Conservation (phyloP, 495 filamentous ascomycete species). For the Penicillium ucsense region DNA sequence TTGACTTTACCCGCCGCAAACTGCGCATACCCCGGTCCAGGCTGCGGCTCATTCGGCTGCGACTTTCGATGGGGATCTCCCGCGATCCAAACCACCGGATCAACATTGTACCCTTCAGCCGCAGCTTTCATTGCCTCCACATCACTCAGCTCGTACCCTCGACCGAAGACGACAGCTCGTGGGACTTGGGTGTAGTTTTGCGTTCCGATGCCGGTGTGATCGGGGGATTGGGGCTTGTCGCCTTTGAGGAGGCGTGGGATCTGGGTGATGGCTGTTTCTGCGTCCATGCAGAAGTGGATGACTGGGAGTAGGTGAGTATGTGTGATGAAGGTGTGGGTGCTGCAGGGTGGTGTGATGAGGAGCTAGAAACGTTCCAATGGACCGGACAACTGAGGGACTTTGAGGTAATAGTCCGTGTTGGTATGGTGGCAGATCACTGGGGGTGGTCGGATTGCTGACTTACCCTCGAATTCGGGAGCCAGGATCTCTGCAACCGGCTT, state of each 20-base stretch:
- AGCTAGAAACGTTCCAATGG: no score
- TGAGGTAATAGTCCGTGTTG: no score
- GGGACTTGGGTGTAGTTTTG: conserved; percentile 19
- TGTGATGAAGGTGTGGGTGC: no score
- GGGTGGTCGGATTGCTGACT: neutral
- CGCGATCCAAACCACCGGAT: conserved; percentile 10
- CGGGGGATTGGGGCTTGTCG: conserved; percentile 11
- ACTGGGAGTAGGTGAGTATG: conserved; percentile 3
- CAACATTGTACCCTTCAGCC: neutral
- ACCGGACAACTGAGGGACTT: no score
- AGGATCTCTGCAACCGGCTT: conserved; percentile 16
- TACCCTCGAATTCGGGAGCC: conserved; percentile 22
- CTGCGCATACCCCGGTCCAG: conserved; percentile 8
- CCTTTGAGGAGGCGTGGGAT: conserved; percentile 20
- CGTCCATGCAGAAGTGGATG: conserved; percentile 18
- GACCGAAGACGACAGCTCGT: conserved; percentile 25
- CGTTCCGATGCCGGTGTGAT: conserved; percentile 17
- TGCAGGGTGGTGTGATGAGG: no score
- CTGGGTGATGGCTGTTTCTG: conserved; percentile 12
- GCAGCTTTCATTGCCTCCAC: conserved; percentile 8
- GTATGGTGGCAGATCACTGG: no score
- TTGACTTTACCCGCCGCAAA: conserved; percentile 2
- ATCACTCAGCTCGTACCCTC: conserved; percentile 12
- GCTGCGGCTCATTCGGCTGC: conserved; percentile 1
- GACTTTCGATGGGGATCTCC: conserved; percentile 7